Percentiles rank a stretch among this genome's conserved stretches.
These are phyloP conservation scores for Leucoagaricus sp. DNA, from an alignment of 1,284 basidiomycete genomes.

Conservation along the genomic window DNA sequence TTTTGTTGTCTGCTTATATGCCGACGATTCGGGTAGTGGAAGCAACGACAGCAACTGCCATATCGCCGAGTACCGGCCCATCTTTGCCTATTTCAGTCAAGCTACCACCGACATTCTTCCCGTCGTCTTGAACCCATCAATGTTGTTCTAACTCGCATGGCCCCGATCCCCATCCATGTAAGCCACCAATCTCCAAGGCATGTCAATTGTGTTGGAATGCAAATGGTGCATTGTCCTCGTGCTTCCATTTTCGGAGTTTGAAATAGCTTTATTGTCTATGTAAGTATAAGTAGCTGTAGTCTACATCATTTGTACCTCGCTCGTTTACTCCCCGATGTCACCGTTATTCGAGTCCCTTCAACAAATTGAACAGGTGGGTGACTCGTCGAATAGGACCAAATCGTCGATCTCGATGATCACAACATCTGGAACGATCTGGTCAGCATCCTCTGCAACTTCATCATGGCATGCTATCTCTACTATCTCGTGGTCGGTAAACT, in stretches of 20 bases:
- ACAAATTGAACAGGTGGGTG: background rate
- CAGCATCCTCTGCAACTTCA: slow-evolving; percentile 91
- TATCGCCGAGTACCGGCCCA: slow-evolving; percentile 95
- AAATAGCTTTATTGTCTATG: too few species aligned
- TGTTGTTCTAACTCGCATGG: slow-evolving; percentile 86
- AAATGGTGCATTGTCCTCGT: too few species aligned
- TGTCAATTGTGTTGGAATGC: too few species aligned
- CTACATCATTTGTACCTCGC: too few species aligned
- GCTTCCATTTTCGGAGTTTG: too few species aligned
- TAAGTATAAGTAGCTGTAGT: too few species aligned
- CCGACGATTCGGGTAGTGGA: slow-evolving; percentile 48
- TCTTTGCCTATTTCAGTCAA: slow-evolving; percentile 84
- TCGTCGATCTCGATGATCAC: slow-evolving; percentile 93
- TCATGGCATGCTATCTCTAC: slow-evolving; percentile 61
- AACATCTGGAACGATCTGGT: slow-evolving; percentile 99
- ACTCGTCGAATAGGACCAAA: slow-evolving; percentile 69
- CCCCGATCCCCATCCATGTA: slow-evolving; percentile 83
- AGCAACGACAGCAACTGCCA: slow-evolving; percentile 93
- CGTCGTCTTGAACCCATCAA: slow-evolving; percentile 83
- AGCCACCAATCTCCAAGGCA: slow-evolving; percentile 14
- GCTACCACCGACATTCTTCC: slow-evolving; percentile 81
- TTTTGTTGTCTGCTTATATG: background rate
- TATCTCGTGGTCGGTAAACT: slow-evolving; percentile 12
- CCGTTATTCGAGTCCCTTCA: too few species aligned
- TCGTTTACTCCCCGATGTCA: too few species aligned